phyloP scores from a whole-genome alignment of 1,139 yeast genomes.

The Saccharomyces hybrid region DNA sequence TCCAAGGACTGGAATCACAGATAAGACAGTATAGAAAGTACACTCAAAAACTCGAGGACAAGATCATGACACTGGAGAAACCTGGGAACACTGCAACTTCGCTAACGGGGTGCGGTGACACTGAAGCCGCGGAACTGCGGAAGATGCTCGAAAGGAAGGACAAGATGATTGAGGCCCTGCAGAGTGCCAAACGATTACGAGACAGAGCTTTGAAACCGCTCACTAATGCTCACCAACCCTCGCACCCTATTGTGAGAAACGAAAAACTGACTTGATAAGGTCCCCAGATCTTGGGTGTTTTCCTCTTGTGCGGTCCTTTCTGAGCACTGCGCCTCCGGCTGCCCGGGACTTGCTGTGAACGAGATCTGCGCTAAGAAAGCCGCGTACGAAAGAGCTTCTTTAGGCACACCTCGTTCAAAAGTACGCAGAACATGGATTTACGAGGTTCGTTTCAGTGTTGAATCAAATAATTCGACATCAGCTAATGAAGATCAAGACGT shows the following conservation, averaged over 20 bases:
- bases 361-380: neutral
- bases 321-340: neutral
- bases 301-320: neutral
- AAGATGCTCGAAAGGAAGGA: conserved; percentile 63
- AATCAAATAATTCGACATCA: neutral
- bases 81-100: neutral
- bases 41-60: conserved; percentile 16
- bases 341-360: neutral
- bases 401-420: neutral
- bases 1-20: conserved; percentile 24
- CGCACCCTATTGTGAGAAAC: neutral
- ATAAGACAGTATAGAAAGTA: conserved; percentile 19
- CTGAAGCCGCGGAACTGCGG: conserved; percentile 51
- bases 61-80: conserved; percentile 8
- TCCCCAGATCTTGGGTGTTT: neutral
- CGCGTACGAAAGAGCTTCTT: neutral
- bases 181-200: conserved; percentile 49
- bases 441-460: conserved; percentile 1
- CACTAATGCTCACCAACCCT: neutral
- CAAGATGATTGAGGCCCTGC: conserved; percentile 66
- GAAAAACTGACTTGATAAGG: neutral
- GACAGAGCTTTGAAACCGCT: conserved; percentile 28
- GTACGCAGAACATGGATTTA: neutral
- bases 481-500: neutral
- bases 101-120: conserved; percentile 1